Percentiles rank a stretch among this genome's conserved stretches.
Conservation (phyloP, 108 stramenopile genomes). For the Nitzschia putrida region DNA sequence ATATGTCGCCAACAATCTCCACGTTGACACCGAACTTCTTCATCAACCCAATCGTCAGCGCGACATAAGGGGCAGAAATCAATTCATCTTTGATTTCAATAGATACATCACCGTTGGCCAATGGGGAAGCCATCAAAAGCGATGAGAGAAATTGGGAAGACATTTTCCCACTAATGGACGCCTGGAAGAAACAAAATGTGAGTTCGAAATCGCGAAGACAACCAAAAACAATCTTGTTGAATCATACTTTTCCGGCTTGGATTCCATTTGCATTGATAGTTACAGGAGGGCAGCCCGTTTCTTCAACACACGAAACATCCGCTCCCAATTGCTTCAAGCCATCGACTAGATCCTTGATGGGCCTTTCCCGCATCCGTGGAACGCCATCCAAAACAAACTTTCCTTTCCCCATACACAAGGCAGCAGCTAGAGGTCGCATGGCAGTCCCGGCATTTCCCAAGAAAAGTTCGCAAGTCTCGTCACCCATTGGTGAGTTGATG, state of each 20-base stretch:
- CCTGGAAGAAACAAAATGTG: constrained; percentile 23
- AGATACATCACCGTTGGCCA: constrained; percentile 73
- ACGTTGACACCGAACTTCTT: constrained; percentile 89
- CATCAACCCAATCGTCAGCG: constrained; percentile 95
- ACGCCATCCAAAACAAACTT: constrained; percentile 94
- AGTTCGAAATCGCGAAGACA: background rate
- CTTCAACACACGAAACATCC: constrained; percentile 84
- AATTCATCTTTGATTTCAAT: constrained; percentile 94
- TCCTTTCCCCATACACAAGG: constrained; percentile 86
- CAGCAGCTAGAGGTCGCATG: constrained; percentile 94
- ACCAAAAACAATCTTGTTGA: background rate
- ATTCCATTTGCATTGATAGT: constrained; percentile 75
- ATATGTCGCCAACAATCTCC: constrained; percentile 72
- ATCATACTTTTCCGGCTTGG: constrained; percentile 56
- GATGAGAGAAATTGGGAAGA: constrained; percentile 96
- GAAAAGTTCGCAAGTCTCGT: constrained; percentile 77
- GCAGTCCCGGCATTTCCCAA: constrained; percentile 95
- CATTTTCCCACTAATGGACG: constrained; percentile 93
- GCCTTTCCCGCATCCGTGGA: constrained; percentile 94
- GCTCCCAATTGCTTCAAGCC: constrained; percentile 92
- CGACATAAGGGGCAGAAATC: constrained; percentile 95
- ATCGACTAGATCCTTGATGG: constrained; percentile 92
- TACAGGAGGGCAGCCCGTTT: constrained; percentile 93
- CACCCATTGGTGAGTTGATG: constrained; percentile 66
- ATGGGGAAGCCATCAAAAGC: constrained; percentile 92